Evolutionary conservation across 228 moss, liverwort and hornwort species (phyloP), one percentile per base, ranked within the genome.

Genomic region (Sphagnum magellanicum): DNA sequence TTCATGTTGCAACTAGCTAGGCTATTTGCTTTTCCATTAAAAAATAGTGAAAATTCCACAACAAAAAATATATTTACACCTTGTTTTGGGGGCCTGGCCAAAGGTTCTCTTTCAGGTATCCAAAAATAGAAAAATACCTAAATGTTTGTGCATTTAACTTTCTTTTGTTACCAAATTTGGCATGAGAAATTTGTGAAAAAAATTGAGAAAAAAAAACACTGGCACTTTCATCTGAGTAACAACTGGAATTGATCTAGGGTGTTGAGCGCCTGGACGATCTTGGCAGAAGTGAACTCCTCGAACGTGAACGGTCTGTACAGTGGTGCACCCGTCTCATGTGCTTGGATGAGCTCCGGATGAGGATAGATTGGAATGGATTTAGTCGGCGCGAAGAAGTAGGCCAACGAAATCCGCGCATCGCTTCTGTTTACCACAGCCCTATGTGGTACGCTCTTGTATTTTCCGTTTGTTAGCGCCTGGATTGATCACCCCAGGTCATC

Each of bases 361-460:
- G 77, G 67, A 17, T 79, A 66, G 73, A 86, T 75, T 53, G 75
- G 73, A 49, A 74, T 61, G 14, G 64, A 68, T 46, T 17, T 65
- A n/a, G 11, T 49, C 60, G 82, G 79, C 52, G 73, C 63, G 59
- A 69, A 86, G 17, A 86, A 81, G 47, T 76, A 82, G 48, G 86
- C 79, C 50, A 89, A 59, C 2, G 86, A 84, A 52, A 78, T 75
- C 7, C 86, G 73, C 13, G 79, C 66, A 48, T 74, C 63, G 48
- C 64, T 65, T 64, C 58, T 75, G 68, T 84, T 86, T 47, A 86
- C 83, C 5, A 86, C 76, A 64, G 81, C 84, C 73, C 74, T 71
- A 64, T 86, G 89, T 16, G 78, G 63, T 60, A 89, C 78, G 50
- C 83, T 79, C 74, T 84, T 84, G 74, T 84, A 89, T 7, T 73